Conservation (phyloP, 2,329 filamentous ascomycete species). For the Pseudogymnoascus sp. region DNA sequence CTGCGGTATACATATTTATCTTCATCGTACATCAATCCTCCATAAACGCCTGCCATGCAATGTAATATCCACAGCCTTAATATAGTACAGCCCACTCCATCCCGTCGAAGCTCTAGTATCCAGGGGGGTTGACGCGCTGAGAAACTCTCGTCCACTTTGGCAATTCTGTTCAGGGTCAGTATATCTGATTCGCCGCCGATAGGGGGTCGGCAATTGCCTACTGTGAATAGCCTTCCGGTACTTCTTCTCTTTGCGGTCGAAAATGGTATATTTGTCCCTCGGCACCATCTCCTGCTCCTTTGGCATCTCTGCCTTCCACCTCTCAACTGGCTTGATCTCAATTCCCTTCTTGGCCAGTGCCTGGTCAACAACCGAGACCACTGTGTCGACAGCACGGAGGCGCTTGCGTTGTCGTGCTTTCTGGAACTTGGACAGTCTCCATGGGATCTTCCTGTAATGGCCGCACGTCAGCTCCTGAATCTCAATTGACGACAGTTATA, state of each 20-base stretch:
- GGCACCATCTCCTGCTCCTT: constrained; percentile 92
- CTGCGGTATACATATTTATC: constrained; percentile 7
- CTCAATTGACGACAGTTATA: constrained; percentile 10
- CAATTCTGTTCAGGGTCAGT: constrained; percentile 48
- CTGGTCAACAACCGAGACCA: constrained; percentile 75
- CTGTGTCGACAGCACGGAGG: constrained; percentile 74
- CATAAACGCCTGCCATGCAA: constrained; percentile 24
- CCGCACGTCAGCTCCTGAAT: constrained; percentile 16
- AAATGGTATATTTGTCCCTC: constrained; percentile 96
- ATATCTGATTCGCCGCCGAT: constrained; percentile 10
- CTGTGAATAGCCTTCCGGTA: constrained; percentile 98
- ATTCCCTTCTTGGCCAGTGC: constrained; percentile 69
- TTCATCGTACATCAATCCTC: constrained; percentile 7
- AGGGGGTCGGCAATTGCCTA: constrained; percentile 43
- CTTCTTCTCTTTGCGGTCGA: constrained; percentile 89
- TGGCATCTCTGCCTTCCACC: constrained; percentile 96
- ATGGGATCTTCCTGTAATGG: constrained; percentile 75
- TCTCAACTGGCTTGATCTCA: constrained; percentile 68
- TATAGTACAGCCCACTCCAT: constrained; percentile 16
- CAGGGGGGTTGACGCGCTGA: constrained; percentile 87
- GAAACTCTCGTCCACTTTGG: constrained; percentile 95
- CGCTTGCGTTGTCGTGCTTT: constrained; percentile 81
- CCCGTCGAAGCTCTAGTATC: constrained; percentile 56
- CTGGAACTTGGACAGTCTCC: constrained; percentile 86
- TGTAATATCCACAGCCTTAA: constrained; percentile 18